phyloP scores from a whole-genome alignment of 768 basidiomycete species.

The Lactarius pseudohatsudake region DNA sequence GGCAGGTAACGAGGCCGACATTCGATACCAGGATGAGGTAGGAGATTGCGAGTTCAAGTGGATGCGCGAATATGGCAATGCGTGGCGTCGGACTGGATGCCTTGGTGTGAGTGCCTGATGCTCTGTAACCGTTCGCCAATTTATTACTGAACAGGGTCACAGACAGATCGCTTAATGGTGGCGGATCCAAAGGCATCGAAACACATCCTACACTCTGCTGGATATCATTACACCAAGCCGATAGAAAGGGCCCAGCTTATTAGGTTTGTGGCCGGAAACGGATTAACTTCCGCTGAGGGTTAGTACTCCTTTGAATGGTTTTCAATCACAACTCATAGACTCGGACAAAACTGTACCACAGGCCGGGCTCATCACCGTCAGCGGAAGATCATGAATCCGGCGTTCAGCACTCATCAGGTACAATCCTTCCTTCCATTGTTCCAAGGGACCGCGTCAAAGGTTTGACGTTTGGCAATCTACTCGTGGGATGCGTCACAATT shows the following conservation, averaged over 20 bases:
- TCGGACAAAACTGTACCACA: slow-evolving; percentile 1
- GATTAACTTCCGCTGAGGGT: slow-evolving; percentile 30
- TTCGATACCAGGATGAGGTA: slow-evolving; percentile 23
- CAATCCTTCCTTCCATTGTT: slow-evolving; percentile 33
- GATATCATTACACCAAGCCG: slow-evolving; percentile 31
- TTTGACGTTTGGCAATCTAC: background rate
- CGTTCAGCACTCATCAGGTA: slow-evolving; percentile 31
- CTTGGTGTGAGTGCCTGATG: slow-evolving; percentile 28
- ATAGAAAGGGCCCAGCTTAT: slow-evolving; percentile 16
- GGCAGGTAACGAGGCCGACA: background rate
- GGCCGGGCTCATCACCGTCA: slow-evolving; percentile 31
- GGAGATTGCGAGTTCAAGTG: slow-evolving; percentile 30
- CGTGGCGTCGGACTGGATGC: slow-evolving; percentile 28
- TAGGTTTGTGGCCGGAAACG: slow-evolving; percentile 25
- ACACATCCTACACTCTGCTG: slow-evolving; percentile 34
- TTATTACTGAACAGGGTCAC: slow-evolving; percentile 20
- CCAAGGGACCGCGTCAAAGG: slow-evolving; percentile 29
- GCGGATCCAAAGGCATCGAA: slow-evolving; percentile 30
- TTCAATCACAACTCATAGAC: background rate
- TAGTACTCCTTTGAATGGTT: background rate
- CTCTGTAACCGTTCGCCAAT: background rate
- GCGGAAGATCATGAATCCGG: slow-evolving; percentile 34
- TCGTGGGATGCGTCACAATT: background rate
- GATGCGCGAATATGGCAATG: slow-evolving; percentile 30
- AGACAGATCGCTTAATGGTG: slow-evolving; percentile 1